Conservation (phyloP, 345 rosid species). For the Brassica cretica region DNA sequence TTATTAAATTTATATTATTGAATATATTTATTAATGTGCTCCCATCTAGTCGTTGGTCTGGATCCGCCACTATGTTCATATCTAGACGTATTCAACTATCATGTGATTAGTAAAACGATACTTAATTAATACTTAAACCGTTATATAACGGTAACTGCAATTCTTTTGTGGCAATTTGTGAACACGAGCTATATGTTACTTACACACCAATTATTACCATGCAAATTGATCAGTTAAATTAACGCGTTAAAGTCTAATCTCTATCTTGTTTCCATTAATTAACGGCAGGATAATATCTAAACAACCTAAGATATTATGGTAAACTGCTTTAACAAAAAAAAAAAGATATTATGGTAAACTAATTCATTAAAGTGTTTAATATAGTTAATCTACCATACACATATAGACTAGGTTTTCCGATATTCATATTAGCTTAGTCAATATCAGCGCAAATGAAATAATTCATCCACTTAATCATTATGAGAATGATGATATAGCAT, state of each 20-base stretch:
- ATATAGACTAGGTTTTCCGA: slow-evolving; percentile 23
- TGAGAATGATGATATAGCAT: neutral
- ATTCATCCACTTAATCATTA: neutral
- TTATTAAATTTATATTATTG: no score
- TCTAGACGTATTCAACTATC: slow-evolving; percentile 1
- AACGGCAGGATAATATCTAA: slow-evolving; percentile 11
- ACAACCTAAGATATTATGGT: neutral
- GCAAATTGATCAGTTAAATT: neutral
- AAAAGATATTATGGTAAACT: slow-evolving; percentile 22
- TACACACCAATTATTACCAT: slow-evolving; percentile 12
- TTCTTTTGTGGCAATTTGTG: slow-evolving; percentile 18
- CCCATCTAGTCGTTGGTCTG: no score
- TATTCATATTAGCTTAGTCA: neutral
- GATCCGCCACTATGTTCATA: neutral
- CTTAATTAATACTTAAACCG: slow-evolving; percentile 17
- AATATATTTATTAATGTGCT: no score
- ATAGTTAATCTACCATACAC: slow-evolving; percentile 1
- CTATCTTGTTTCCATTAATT: slow-evolving; percentile 11
- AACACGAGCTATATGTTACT: slow-evolving; percentile 24
- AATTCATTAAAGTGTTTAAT: slow-evolving; percentile 2
- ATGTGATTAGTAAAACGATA: slow-evolving; percentile 19
- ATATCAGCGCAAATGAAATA: neutral
- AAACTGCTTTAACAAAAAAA: no score
- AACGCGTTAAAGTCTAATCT: slow-evolving; percentile 26
- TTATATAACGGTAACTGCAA: slow-evolving; percentile 21